Conservation (phyloP, 1,284 basidiomycete species). For the Irpex lacteus region DNA sequence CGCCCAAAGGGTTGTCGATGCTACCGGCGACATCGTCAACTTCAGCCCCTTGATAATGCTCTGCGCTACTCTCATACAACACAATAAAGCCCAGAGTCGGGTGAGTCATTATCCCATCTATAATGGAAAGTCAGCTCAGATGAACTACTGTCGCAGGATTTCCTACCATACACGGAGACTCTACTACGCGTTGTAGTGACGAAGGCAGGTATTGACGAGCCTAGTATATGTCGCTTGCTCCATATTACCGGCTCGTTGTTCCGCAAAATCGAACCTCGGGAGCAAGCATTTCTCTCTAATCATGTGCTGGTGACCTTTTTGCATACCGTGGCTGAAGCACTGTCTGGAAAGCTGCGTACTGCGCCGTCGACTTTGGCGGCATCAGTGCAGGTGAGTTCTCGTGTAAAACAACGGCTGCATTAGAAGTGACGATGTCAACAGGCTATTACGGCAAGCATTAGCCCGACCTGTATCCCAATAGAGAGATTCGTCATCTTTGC, state of each 20-base stretch:
- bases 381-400: conserved; percentile 45
- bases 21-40: conserved; percentile 43
- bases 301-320: conserved; percentile 46
- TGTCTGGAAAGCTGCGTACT: conserved; percentile 51
- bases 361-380: conserved; percentile 45
- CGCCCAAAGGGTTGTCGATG: conserved; percentile 55
- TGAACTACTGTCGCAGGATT: conserved; percentile 40
- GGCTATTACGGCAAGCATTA: conserved; percentile 2
- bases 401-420: too few species aligned
- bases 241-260: conserved; percentile 45
- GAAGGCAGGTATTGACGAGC: conserved; percentile 45
- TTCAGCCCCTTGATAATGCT: conserved; percentile 54
- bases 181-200: conserved; percentile 50
- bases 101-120: conserved; percentile 33
- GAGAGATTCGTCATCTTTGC: conserved; percentile 38
- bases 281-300: conserved; percentile 30
- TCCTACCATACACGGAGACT: conserved; percentile 55
- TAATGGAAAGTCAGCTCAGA: not conserved
- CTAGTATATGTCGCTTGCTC: conserved; percentile 48
- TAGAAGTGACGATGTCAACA: not conserved
- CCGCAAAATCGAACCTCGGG: conserved; percentile 25
- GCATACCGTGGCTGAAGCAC: conserved; percentile 53
- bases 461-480: conserved; percentile 16
- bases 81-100: conserved; percentile 57
- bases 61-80: conserved; percentile 48